phyloP scores from a whole-genome alignment of 495 filamentous ascomycete genomes.

The Penicillium steckii region DNA sequence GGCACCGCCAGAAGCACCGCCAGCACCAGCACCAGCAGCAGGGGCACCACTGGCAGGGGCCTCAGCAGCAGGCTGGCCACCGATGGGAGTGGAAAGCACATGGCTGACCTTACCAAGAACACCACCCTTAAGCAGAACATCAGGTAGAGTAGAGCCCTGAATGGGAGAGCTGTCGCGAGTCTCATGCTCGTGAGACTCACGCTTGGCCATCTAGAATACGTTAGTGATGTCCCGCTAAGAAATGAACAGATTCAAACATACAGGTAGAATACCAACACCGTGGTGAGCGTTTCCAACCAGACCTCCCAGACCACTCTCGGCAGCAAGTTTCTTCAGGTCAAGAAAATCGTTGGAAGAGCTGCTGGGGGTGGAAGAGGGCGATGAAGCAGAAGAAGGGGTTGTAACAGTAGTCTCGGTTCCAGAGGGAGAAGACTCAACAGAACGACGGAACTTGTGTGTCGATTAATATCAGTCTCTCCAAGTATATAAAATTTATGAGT shows the following conservation, averaged over 20 bases:
- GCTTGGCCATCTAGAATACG: conserved; percentile 14
- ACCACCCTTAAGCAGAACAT: conserved; percentile 18
- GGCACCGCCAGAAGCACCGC: conserved; percentile 3
- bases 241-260: conserved; percentile 6
- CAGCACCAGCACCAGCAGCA: conserved; percentile 7
- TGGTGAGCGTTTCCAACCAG: conserved; percentile 21
- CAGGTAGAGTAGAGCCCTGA: conserved; percentile 20
- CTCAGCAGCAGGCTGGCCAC: neutral
- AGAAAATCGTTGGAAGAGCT: neutral
- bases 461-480: too few relatives aligned
- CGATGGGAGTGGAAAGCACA: conserved; percentile 7
- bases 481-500: too few relatives aligned
- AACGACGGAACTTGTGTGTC: neutral
- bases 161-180: conserved; percentile 17
- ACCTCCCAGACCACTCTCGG: conserved; percentile 15
- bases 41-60: conserved; percentile 1
- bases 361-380: neutral
- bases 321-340: conserved; percentile 9
- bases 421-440: neutral
- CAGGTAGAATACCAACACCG: conserved; percentile 23
- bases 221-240: conserved; percentile 5
- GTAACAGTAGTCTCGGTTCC: neutral
- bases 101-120: conserved; percentile 16
- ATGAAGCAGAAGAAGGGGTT: neutral
- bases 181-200: conserved; percentile 13